Percentiles rank a stretch among this genome's conserved stretches.
phyloP scores from a whole-genome alignment of 495 filamentous ascomycete species.

The Platismatia glauca region DNA sequence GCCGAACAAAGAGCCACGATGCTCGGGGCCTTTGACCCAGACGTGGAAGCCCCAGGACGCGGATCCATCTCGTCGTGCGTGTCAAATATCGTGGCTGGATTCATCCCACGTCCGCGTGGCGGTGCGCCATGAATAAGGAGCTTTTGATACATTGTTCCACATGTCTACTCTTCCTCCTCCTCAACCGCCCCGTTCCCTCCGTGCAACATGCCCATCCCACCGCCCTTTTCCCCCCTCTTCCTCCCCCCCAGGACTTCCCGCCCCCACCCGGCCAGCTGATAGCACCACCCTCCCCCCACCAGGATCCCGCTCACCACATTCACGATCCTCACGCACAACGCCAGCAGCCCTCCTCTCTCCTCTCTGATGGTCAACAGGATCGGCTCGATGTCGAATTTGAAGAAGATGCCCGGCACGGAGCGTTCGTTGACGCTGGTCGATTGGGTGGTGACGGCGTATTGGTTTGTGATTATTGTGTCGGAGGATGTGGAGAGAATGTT shows the following conservation, averaged over 20 bases:
- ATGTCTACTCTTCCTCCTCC: constrained; percentile 18
- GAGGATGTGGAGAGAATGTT: constrained; percentile 18
- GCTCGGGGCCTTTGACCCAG: no score
- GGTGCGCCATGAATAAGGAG: neutral
- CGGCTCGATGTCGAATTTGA: constrained; percentile 99
- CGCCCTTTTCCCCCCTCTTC: constrained; percentile 43
- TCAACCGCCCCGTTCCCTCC: constrained; percentile 31
- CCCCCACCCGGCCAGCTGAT: constrained; percentile 52
- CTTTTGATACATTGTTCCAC: neutral
- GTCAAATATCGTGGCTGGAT: no score
- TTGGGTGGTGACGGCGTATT: constrained; percentile 94
- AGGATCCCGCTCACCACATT: constrained; percentile 57
- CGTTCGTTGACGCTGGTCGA: constrained; percentile 57
- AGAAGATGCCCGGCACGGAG: constrained; percentile 82
- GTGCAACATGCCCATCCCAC: constrained; percentile 45
- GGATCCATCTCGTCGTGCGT: no score
- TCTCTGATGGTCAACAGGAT: constrained; percentile 81
- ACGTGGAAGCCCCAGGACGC: no score
- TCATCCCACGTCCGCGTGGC: neutral
- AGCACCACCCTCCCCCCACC: constrained; percentile 54
- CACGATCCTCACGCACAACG: constrained; percentile 65
- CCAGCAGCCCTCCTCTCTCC: constrained; percentile 62
- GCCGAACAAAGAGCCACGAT: no score
- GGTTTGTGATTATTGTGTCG: constrained; percentile 77
- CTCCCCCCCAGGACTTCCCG: constrained; percentile 34